Conservation (phyloP, 2,329 filamentous ascomycete genomes). For the Colletotrichum noveboracense region DNA sequence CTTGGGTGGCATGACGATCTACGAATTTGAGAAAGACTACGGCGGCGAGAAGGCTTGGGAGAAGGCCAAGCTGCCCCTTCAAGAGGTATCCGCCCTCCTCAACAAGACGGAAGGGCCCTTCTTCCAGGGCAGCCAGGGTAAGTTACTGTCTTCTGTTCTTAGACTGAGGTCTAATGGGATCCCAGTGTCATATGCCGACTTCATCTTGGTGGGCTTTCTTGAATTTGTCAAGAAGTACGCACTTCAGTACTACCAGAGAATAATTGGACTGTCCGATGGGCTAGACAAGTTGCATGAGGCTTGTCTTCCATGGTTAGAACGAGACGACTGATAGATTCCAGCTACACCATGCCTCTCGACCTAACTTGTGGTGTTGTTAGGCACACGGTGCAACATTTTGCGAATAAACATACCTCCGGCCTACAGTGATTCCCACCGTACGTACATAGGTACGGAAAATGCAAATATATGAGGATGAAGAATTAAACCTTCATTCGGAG, state of each 20-base stretch:
- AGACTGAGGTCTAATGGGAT: background rate
- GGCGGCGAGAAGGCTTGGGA: slow-evolving; percentile 57
- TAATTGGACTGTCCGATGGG: background rate
- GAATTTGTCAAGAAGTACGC: slow-evolving; percentile 44
- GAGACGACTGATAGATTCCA: background rate
- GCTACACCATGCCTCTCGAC: background rate
- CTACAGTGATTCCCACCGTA: background rate
- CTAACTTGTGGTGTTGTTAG: background rate
- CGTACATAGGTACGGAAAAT: background rate
- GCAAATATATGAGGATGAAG: background rate
- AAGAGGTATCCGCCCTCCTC: slow-evolving; percentile 48
- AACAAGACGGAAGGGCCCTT: slow-evolving; percentile 66
- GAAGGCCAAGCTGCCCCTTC: slow-evolving; percentile 39
- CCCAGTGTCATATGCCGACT: slow-evolving; percentile 54
- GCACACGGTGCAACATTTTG: background rate
- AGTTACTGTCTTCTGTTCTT: slow-evolving; percentile 23
- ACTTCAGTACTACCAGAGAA: background rate
- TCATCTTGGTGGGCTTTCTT: slow-evolving; percentile 57
- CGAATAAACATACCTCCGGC: background rate
- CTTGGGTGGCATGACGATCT: slow-evolving; percentile 56
- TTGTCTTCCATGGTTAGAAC: background rate
- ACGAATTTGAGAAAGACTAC: slow-evolving; percentile 49
- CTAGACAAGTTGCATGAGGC: background rate
- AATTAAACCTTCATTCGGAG: background rate
- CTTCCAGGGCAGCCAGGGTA: slow-evolving; percentile 59